Conservation (phyloP, 2,329 filamentous ascomycete genomes). For the Cytospora piceicola region DNA sequence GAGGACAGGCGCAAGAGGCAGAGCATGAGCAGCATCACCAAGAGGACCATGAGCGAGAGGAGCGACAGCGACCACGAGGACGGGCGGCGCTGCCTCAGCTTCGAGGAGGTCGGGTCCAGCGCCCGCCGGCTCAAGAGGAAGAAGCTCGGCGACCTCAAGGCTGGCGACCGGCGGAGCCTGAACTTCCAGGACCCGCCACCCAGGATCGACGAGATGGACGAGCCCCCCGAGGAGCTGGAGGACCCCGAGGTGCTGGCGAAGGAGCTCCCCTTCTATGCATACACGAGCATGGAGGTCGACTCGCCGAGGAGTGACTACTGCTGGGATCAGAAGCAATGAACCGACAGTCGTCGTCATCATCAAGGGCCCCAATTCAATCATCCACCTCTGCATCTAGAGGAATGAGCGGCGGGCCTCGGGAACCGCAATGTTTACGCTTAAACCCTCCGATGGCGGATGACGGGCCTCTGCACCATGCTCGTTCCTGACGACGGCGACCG, state of each 20-base stretch:
- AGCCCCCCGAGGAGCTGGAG: constrained; percentile 52
- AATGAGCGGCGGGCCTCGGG: background rate
- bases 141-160: background rate
- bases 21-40: constrained; percentile 55
- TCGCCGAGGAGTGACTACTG: constrained; percentile 36
- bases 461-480: background rate
- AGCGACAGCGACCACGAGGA: constrained; percentile 54
- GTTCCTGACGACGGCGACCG: background rate
- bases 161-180: constrained; percentile 52
- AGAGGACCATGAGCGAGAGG: constrained; percentile 57
- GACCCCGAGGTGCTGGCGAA: constrained; percentile 49
- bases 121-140: constrained; percentile 53
- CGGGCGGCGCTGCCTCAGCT: constrained; percentile 43
- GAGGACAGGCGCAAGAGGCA: constrained; percentile 50
- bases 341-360: background rate
- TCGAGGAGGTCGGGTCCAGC: constrained; percentile 50
- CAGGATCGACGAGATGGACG: constrained; percentile 58
- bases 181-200: constrained; percentile 55
- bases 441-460: background rate
- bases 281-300: constrained; percentile 57
- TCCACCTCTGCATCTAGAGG: background rate
- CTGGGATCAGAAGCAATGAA: constrained; percentile 4
- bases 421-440: background rate
- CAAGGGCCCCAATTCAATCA: background rate
- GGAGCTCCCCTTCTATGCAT: constrained; percentile 56